A percentile compares a stretch with the other conserved stretches of the same genome.
These are phyloP conservation scores for Amanita molliuscula DNA, from an alignment of 768 basidiomycete genomes.

Conservation along the genomic window DNA sequence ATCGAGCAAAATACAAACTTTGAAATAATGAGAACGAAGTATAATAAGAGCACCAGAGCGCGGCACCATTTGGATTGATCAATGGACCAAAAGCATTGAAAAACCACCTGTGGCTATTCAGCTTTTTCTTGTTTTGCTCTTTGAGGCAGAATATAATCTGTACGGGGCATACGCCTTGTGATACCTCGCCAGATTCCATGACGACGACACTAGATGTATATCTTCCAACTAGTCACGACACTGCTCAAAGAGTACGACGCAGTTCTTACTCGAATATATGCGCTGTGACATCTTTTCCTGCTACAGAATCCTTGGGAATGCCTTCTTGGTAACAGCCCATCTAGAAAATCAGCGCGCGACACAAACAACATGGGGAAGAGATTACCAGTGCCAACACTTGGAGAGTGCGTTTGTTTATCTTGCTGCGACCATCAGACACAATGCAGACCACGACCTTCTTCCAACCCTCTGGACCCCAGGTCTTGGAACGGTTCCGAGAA, in stretches of 20 bases:
- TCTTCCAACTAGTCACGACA: slow-evolving; percentile 20
- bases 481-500: slow-evolving; percentile 57
- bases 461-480: slow-evolving; percentile 85
- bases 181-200: slow-evolving; percentile 72
- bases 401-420: slow-evolving; percentile 84
- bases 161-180: slow-evolving; percentile 64
- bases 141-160: slow-evolving; percentile 89
- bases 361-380: neutral
- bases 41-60: slow-evolving; percentile 2
- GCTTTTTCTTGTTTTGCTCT: slow-evolving; percentile 95
- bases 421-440: slow-evolving; percentile 77
- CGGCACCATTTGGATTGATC: slow-evolving; percentile 67
- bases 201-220: slow-evolving; percentile 76
- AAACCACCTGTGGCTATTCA: slow-evolving; percentile 96
- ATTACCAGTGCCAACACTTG: slow-evolving; percentile 77
- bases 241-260: slow-evolving; percentile 1
- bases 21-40: neutral
- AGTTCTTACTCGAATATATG: slow-evolving; percentile 79
- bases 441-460: slow-evolving; percentile 85
- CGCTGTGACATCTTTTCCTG: slow-evolving; percentile 84
- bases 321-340: slow-evolving; percentile 89
- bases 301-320: slow-evolving; percentile 81
- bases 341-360: slow-evolving; percentile 20
- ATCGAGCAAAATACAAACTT: slow-evolving; percentile 85
- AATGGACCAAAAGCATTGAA: slow-evolving; percentile 93